Base-by-base conservation (phyloP, 2,329 filamentous ascomycete species). In the Penicillium palitans region DNA sequence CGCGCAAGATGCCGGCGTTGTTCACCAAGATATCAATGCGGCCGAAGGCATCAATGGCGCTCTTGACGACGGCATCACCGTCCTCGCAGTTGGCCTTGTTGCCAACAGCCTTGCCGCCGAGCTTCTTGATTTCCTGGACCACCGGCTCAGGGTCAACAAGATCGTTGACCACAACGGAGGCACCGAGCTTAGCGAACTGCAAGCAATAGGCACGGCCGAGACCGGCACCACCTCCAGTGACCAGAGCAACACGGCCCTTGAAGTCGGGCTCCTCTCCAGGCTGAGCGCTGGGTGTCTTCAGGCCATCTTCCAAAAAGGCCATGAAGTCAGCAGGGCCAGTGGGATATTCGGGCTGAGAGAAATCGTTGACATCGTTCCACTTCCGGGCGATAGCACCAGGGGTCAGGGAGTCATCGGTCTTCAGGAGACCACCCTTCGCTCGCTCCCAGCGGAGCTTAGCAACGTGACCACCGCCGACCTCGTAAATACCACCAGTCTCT, bases 401-500 rank as follows among this genome's bases (percentile, higher is more conserved):
- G 6, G 93, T 98, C 76, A 96, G 90, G 63, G 85, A 88, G 69
- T 89, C 86, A 77, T 98, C 95, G 56, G 91, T 87, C 82, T 93
- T 96, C 72, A 97, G 85, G 40, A 98, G 84, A 61, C 91, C 89
- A 78, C 95, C 95, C 75, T 86, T 88, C 55, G 95, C 88, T 64
- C 95, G 89, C 83, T 99, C 91, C 95, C 95, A 99, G 71, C 95
- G 86, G 59, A 96, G 79, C 84, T 98, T 98, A 67, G 93, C 90
- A 58, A 96, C 81, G 79, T 96, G 91, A 57, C 93, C 95, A 73
- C 90, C 95, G 60, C 95, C 95, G 65, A 90, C 90, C 80, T 98
- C 95, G 76, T 93, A 98, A 75, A 98, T 96, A 61, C 87, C 83
- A 63, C 95, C 95, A 47, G 85, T 93, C 82, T 98, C 93, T 48